Base-by-base conservation (phyloP, 495 filamentous ascomycete species). In the Aspergillus homomorphus region DNA sequence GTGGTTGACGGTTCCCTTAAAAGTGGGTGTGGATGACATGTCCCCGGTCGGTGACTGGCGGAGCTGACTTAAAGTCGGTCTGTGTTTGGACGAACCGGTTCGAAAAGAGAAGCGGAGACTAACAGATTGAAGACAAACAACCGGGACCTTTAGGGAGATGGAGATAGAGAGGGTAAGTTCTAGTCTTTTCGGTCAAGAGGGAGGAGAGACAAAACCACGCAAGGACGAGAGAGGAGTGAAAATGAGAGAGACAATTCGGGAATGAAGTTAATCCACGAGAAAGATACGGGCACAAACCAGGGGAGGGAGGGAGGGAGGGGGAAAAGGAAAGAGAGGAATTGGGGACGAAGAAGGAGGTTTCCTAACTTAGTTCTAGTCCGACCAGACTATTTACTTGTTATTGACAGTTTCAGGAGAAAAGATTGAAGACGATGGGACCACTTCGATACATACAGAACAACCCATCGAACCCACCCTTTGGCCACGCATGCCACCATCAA, bases 11-110 rank as follows among this genome's bases (percentile, higher is more conserved):
- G 73, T 77, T 58, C 75, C 75, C 62, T 72, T 69, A 70, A 74
- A 78, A 55, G 77, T 78, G 55, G 78, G 84, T 49, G 84, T 75
- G 61, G 81, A 74, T 65, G 85, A 87, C 85, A 87, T 88, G 48
- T 61, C 71, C 22, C 55, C 53, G 54, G 61, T 59, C 51, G 51
- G 51, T 46, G 23, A 50, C 18, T 26, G 56, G 56, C 57, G 50
- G 53, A 54, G 22, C 50, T 44, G 54, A 28, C 33, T 56, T 55
- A 42, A 19, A 58, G 45, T 46, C 23, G 56, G 55, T 53, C 50
- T 56, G 42, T 26, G 18, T 56, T 51, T 55, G 26, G 10, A 44
- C 53, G 45, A 52, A 52, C 48, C 21, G 48, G 24, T 38, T 30
- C 48, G 20, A 51, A 30, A 52, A 54, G 54, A 58, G 60, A 54